Base-by-base conservation (phyloP, 2,329 filamentous ascomycete species). In the Colletotrichum sp. region DNA sequence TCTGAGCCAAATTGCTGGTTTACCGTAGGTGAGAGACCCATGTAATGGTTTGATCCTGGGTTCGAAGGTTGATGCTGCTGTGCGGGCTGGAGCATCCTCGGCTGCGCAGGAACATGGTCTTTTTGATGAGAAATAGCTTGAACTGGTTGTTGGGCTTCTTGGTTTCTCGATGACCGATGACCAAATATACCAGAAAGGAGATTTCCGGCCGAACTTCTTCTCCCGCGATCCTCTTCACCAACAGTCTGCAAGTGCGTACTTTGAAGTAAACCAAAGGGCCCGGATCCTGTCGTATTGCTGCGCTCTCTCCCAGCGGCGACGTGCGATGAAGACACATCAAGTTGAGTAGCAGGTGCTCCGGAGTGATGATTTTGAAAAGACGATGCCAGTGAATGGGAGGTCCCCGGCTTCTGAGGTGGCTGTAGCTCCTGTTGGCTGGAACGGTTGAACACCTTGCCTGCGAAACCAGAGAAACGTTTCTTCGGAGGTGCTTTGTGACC, bases 401-500 rank as follows among this genome's bases (percentile, higher is more conserved):
- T 79, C 8, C 76, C 78, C 7, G 79, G 76, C 15, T 79, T 78
- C 9, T 60, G 71, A 4, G 79, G 59, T 4, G 60, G 28, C 21
- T 68, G 75, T 34, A 75, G 60, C n/a, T 80, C 79, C 5, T 80
- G 77, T 34, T 79, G 78, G 18, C 69, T 72, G 12, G 64, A 78
- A 8, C 82, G 80, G 13, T 79, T 79, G 65, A 85, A 81, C 55
- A 84, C 34, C 21, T 78, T 82, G 59, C 79, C 79, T 28, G 81
- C 81, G 30, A 85, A 71, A 21, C 82, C 85, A 1, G 89, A 89
- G 74, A 90, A 87, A 13, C 88, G 83, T 77, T 88, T 89, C 81
- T 88, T 90, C 1, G 81, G 81, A 21, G 65, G 63, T 2, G 66
- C 69, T 21, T 69, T 57, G 24, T 59, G 10, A 13, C 69, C 55